Evolutionary conservation across 2,329 filamentous ascomycete species (phyloP).

Genomic region (Penicillium concentricum): DNA sequence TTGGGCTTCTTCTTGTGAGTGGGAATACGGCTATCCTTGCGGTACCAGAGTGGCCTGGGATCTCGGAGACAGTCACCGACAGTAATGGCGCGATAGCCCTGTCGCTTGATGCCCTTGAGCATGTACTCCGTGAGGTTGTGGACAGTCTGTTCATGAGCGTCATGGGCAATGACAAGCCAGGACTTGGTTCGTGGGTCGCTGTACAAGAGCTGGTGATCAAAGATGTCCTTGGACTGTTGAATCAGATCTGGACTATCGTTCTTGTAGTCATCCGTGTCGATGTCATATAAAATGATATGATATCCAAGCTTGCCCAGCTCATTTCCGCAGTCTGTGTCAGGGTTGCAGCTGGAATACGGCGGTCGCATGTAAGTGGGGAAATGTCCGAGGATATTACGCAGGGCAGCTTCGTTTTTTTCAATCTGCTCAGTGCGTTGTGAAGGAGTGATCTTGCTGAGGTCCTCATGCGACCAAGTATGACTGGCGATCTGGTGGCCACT

Average conservation of each 20-base stretch:
- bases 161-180: slow-evolving; percentile 44
- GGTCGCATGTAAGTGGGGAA: slow-evolving; percentile 56
- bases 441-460: slow-evolving; percentile 43
- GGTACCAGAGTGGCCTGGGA: slow-evolving; percentile 42
- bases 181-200: slow-evolving; percentile 30
- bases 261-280: slow-evolving; percentile 50
- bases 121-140: slow-evolving; percentile 45
- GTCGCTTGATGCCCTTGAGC: slow-evolving; percentile 31
- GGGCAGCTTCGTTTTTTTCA: slow-evolving; percentile 48
- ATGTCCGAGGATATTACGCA: slow-evolving; percentile 49
- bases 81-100: slow-evolving; percentile 42
- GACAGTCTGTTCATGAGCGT: slow-evolving; percentile 45
- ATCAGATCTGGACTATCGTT: slow-evolving; percentile 39
- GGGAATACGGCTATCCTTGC: slow-evolving; percentile 34
- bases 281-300: slow-evolving; percentile 48
- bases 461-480: slow-evolving; percentile 54
- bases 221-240: slow-evolving; percentile 42
- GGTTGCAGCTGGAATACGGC: slow-evolving; percentile 47
- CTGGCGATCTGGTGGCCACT: slow-evolving; percentile 54
- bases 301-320: slow-evolving; percentile 50
- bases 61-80: slow-evolving; percentile 46
- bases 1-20: slow-evolving; percentile 12
- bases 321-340: slow-evolving; percentile 38
- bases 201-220: slow-evolving; percentile 33
- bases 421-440: slow-evolving; percentile 44